Base-by-base conservation (phyloP, 169 alveolate species). In the Sarcocystis neurona region DNA sequence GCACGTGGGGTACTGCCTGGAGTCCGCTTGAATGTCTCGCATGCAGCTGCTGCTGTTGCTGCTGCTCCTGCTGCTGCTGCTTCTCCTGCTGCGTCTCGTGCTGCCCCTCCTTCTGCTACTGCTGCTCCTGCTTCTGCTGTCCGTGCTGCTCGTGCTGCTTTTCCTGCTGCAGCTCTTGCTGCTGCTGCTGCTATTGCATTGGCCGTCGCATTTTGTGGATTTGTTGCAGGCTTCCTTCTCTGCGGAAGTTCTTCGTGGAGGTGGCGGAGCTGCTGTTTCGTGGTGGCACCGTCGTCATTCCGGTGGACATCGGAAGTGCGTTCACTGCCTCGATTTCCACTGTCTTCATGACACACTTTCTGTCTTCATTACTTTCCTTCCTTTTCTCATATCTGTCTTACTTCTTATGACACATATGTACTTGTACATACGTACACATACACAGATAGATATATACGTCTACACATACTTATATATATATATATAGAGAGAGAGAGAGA, bases 251-350 rank as follows among this genome's bases (percentile, higher is more conserved):
- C 32, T 63, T 63, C 75, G 46, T 63, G 20, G 46, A 63, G 41
- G 32, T 63, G 27, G 75, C 75, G 8, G 46, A n/a, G 18, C 44
- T 63, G 20, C 75, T 63, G 4, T 43, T 30, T 37, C 27, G 75
- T 6, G 75, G 75, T 43, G 75, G 75, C 75, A 41, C 27, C 43
- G 75, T 63, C 8, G 32, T 63, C 43, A 63, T 63, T 63, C 75
- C 75, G 6, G 3, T 63, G 75, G 75, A 63, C 41, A 18, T 63
- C 43, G 75, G 75, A 37, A 63, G 75, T 63, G 12, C 27, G 75
- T 63, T 43, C 27, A 18, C 8, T 18, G 60, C 8, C 27, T 8
- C 18, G 60, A 18, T 18, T 18, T 58, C 18, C 70, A 23, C 23
- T 27, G 18, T 58, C 41, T 12, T 27, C 50, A 39, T 30, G 1